Evolutionary conservation across 2,329 filamentous ascomycete species (phyloP).

Genomic region (Xylaria sp.): DNA sequence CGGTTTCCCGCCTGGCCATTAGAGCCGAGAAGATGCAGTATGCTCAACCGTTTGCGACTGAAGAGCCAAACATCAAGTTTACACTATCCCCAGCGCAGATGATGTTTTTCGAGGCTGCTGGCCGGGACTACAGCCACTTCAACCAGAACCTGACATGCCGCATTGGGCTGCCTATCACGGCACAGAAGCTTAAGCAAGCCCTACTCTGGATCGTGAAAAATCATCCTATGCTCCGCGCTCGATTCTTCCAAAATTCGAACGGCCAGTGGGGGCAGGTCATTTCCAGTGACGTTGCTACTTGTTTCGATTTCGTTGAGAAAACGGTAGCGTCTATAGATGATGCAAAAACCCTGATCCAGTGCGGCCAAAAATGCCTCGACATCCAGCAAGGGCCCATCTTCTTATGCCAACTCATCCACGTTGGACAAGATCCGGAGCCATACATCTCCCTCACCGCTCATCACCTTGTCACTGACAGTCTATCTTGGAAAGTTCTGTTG

Average conservation of each 20-base stretch:
- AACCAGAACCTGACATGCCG: constrained; percentile 27
- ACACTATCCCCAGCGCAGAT: constrained; percentile 58
- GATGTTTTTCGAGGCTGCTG: constrained; percentile 52
- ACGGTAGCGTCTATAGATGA: background rate
- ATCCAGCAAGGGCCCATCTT: constrained; percentile 28
- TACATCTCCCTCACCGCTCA: constrained; percentile 26
- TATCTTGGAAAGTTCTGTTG: constrained; percentile 29
- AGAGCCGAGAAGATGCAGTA: constrained; percentile 19
- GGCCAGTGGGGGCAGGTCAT: constrained; percentile 27
- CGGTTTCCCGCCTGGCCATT: background rate
- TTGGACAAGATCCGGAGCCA: background rate
- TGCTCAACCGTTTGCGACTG: background rate
- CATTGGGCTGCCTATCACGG: background rate
- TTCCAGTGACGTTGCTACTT: background rate
- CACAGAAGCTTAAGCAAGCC: constrained; percentile 8
- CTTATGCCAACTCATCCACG: background rate
- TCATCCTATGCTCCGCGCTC: constrained; percentile 35
- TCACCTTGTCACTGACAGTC: constrained; percentile 30
- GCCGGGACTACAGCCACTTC: constrained; percentile 51
- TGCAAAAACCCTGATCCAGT: constrained; percentile 9
- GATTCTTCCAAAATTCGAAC: background rate
- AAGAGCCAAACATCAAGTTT: constrained; percentile 45
- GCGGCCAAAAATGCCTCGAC: constrained; percentile 22
- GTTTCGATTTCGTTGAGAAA: background rate
- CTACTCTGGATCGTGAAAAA: constrained; percentile 21